phyloP scores from a whole-genome alignment of 306 rosid species.

The Prunus dulcis region DNA sequence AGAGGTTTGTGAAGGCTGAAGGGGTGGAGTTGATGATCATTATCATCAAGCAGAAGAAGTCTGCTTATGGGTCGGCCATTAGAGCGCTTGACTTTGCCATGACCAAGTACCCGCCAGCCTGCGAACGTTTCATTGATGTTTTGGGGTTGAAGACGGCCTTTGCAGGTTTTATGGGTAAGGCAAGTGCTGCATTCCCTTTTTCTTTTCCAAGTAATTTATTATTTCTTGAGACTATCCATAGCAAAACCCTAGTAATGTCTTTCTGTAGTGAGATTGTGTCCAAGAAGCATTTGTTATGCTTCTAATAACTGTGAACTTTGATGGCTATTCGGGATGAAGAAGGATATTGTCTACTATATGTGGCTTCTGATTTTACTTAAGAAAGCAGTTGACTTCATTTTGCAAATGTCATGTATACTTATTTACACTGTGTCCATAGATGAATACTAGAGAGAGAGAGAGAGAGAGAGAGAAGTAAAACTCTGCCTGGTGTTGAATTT shows the following conservation, averaged over 20 bases:
- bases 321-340: neutral
- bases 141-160: conserved; percentile 93
- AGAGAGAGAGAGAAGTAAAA: neutral
- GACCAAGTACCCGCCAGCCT: conserved; percentile 93
- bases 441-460: neutral
- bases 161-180: conserved; percentile 99
- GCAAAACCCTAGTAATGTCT: neutral
- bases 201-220: neutral
- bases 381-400: neutral
- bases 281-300: neutral
- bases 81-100: conserved; percentile 96
- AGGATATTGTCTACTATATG: neutral
- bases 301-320: neutral
- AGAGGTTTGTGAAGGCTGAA: conserved; percentile 90
- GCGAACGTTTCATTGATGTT: conserved; percentile 95
- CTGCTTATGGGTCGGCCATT: conserved; percentile 89
- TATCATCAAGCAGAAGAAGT: conserved; percentile 91
- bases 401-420: neutral
- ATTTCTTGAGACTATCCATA: neutral
- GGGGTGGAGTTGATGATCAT: conserved; percentile 97
- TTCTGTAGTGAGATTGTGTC: neutral
- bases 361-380: neutral
- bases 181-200: conserved; percentile 22
- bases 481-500: neutral
- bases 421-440: neutral